Percentiles rank a stretch among this genome's conserved stretches.
phyloP scores from a whole-genome alignment of 805 yeast genomes.

The Pichia nanzhaoensis region DNA sequence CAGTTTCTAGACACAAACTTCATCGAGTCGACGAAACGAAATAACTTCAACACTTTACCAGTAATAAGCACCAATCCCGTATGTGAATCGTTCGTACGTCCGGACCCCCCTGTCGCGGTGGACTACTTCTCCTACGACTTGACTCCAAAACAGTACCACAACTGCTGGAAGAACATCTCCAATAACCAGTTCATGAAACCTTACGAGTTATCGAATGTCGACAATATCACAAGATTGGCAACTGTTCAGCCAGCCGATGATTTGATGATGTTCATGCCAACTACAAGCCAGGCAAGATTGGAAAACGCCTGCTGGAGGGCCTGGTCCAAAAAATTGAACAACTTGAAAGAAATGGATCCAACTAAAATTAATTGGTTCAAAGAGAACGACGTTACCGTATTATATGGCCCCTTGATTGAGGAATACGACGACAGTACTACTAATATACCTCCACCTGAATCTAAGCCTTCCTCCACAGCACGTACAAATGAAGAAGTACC shows the following conservation, averaged over 20 bases:
- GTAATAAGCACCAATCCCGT: slow-evolving; percentile 18
- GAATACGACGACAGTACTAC: slow-evolving; percentile 8
- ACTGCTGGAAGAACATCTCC: slow-evolving; percentile 37
- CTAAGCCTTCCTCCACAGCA: too few relatives aligned
- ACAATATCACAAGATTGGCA: slow-evolving; percentile 19
- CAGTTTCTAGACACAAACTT: slow-evolving; percentile 29
- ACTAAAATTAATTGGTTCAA: slow-evolving; percentile 47
- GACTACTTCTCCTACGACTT: slow-evolving; percentile 37
- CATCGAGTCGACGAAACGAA: slow-evolving; percentile 16
- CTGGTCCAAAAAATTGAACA: slow-evolving; percentile 77
- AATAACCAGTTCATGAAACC: slow-evolving; percentile 31
- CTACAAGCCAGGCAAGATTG: slow-evolving; percentile 38
- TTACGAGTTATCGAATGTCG: slow-evolving; percentile 26
- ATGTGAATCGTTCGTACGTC: slow-evolving; percentile 7
- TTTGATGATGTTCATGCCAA: slow-evolving; percentile 29
- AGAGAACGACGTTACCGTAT: slow-evolving; percentile 46
- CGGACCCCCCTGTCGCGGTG: slow-evolving; percentile 26
- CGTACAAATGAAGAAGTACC: too few relatives aligned
- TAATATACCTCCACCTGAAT: too few relatives aligned
- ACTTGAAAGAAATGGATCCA: slow-evolving; percentile 42
- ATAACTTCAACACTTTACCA: slow-evolving; percentile 23
- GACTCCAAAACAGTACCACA: slow-evolving; percentile 31
- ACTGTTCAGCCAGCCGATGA: slow-evolving; percentile 27
- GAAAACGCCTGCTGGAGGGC: slow-evolving; percentile 93
- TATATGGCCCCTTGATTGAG: slow-evolving; percentile 42